Base-by-base conservation (phyloP, 306 rosid genomes). In the Trifolium repens region DNA sequence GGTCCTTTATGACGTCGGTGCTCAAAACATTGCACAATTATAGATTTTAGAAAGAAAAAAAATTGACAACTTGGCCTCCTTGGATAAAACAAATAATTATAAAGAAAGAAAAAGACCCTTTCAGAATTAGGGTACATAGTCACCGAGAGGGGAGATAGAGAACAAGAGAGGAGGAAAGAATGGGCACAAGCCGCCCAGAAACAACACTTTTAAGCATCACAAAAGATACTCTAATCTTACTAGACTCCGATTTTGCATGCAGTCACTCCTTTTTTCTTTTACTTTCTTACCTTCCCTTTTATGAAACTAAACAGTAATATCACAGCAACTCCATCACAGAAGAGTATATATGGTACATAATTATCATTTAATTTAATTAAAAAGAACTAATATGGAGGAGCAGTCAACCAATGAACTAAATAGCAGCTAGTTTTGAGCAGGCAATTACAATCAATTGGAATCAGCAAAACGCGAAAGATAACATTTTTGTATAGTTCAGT, bases 391-490 rank as follows among this genome's bases (percentile, higher is more conserved):
- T 11, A 15, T 17, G 59, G 17, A 39, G 65, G 71, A 40, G 61
- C 24, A 72, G 40, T 60, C 32, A 62, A 50, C 46, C 14, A 34
- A 8, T 68, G 63, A 71, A 27, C 17, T 39, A 39, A 71, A 53
- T 19, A 69, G 35, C 30, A 50, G 27, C 49, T 50, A 55, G 53
- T 9, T 26, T 11, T 1, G 60, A 17, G 67, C 65, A 63, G 27
- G 16, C 55, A 71, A 16, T 12, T 79, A 72, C 58, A 73, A 65
- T 35, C 83, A 67, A 73, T 10, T n/a, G 17, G 63, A 74, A 67
- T 37, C 46, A 15, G 49, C 9, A 46, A 15, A 54, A n/a, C 8
- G 10, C 60, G 79, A 71, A 17, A 75, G 77, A 35, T 27, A 19
- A 26, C 64, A 71, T 52, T 46, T 63, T 55, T 5, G 26, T 27